Conservation (phyloP, 495 filamentous ascomycete genomes). For the Neurospora sp. region DNA sequence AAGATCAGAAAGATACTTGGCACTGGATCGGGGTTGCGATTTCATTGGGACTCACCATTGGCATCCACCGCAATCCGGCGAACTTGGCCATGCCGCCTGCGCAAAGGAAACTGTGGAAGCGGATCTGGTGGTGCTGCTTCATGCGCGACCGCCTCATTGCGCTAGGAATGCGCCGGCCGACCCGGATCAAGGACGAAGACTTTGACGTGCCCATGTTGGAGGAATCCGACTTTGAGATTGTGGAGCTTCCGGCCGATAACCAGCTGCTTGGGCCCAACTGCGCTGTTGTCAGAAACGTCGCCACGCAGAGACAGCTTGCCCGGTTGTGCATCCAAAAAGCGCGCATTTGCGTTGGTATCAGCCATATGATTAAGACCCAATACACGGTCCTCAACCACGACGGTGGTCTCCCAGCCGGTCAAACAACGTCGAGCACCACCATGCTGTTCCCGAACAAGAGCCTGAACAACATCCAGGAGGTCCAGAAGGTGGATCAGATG, state of each 20-base stretch:
- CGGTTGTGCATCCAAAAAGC: slow-evolving; percentile 85
- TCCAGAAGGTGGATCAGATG: slow-evolving; percentile 61
- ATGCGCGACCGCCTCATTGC: slow-evolving; percentile 84
- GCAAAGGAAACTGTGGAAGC: slow-evolving; percentile 71
- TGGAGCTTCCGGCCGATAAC: slow-evolving; percentile 50
- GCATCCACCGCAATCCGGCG: slow-evolving; percentile 71
- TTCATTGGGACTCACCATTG: slow-evolving; percentile 74
- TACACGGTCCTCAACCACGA: slow-evolving; percentile 82
- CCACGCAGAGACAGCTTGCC: slow-evolving; percentile 62
- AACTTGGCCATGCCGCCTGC: slow-evolving; percentile 55
- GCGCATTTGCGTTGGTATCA: slow-evolving; percentile 77
- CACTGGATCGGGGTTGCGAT: slow-evolving; percentile 87
- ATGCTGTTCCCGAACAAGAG: slow-evolving; percentile 85
- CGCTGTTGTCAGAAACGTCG: slow-evolving; percentile 50
- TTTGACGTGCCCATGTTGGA: slow-evolving; percentile 83
- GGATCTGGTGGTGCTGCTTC: slow-evolving; percentile 92
- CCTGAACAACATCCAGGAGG: slow-evolving; percentile 61
- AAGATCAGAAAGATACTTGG: slow-evolving; percentile 85
- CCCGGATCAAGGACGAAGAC: slow-evolving; percentile 79
- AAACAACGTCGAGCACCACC: slow-evolving; percentile 62
- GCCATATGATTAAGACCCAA: slow-evolving; percentile 71
- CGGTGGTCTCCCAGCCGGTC: slow-evolving; percentile 43
- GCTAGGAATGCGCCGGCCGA: slow-evolving; percentile 79
- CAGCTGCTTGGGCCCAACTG: slow-evolving; percentile 57
- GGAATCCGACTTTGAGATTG: slow-evolving; percentile 74